Evolutionary conservation across 1,284 basidiomycete genomes (phyloP).

Genomic region (Ustilago trichophora): DNA sequence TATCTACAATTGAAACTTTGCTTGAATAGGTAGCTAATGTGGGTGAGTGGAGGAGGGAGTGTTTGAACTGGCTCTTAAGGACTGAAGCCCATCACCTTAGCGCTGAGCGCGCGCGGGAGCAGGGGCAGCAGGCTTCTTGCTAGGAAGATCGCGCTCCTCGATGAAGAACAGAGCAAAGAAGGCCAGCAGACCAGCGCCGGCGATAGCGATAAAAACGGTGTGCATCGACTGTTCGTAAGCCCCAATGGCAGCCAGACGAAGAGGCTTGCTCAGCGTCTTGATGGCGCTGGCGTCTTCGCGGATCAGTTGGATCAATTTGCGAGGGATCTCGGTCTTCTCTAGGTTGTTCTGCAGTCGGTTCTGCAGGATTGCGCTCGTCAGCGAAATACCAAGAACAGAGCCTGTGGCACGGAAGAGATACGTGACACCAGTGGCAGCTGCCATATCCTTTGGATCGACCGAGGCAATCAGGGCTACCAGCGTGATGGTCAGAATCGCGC

Average conservation of each 20-base stretch:
- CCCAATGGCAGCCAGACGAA: slow-evolving; percentile 58
- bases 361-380: slow-evolving; percentile 67
- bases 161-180: slow-evolving; percentile 65
- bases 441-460: slow-evolving; percentile 66
- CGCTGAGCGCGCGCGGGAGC: slow-evolving; percentile 26
- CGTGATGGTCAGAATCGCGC: slow-evolving; percentile 66
- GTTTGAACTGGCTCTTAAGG: no score
- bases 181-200: slow-evolving; percentile 60
- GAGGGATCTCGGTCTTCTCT: slow-evolving; percentile 52
- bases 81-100: background rate
- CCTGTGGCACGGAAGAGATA: slow-evolving; percentile 68
- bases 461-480: slow-evolving; percentile 66
- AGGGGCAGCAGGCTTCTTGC: slow-evolving; percentile 51
- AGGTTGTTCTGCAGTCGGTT: slow-evolving; percentile 63
- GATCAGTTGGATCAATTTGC: slow-evolving; percentile 62
- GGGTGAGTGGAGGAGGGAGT: no score
- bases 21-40: no score
- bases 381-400: slow-evolving; percentile 67
- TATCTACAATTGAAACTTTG: no score
- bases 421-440: slow-evolving; percentile 65
- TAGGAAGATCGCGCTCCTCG: slow-evolving; percentile 64
- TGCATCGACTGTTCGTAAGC: slow-evolving; percentile 66
- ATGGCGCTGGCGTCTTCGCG: slow-evolving; percentile 64
- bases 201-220: slow-evolving; percentile 66
- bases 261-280: slow-evolving; percentile 50